Percentiles rank a stretch among this genome's conserved stretches.
phyloP scores from a whole-genome alignment of 345 rosid species.

The Xanthoceras sorbifolium region DNA sequence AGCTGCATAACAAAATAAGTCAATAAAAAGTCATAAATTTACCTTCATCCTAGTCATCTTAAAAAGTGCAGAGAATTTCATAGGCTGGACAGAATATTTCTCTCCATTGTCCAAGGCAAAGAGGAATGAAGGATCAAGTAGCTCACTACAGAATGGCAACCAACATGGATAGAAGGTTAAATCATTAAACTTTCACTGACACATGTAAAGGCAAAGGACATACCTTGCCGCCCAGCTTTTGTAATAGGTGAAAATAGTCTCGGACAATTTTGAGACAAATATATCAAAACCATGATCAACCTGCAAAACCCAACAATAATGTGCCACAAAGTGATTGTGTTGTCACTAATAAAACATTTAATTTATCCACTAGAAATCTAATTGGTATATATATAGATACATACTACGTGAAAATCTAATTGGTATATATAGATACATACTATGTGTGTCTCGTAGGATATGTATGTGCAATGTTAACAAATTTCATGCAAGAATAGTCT shows the following conservation, averaged over 20 bases:
- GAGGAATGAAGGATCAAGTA: conserved; percentile 97
- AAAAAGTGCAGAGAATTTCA: conserved; percentile 82
- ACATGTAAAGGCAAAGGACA: conserved; percentile 15
- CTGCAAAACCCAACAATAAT: conserved; percentile 40
- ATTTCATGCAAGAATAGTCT: neutral
- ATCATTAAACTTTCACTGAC: conserved; percentile 15
- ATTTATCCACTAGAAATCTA: neutral
- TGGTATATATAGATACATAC: neutral
- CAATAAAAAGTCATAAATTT: conserved; percentile 17
- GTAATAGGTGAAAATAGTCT: conserved; percentile 86
- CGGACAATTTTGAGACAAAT: conserved; percentile 82
- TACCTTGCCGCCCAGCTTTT: conserved; percentile 99
- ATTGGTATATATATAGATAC: neutral
- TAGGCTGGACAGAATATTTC: conserved; percentile 80
- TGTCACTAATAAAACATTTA: neutral
- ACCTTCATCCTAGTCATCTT: conserved; percentile 98
- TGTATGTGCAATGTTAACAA: neutral
- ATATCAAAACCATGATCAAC: conserved; percentile 98
- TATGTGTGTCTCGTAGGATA: neutral
- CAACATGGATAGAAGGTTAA: conserved; percentile 26
- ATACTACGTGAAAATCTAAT: neutral
- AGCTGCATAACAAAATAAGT: conserved; percentile 2
- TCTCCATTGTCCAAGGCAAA: conserved; percentile 94
- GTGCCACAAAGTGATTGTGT: neutral
- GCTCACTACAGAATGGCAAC: conserved; percentile 59